These are phyloP conservation scores for Dendrocalamus latiflorus DNA, from an alignment of 202 grass and related monocot species.

Conservation along the genomic window DNA sequence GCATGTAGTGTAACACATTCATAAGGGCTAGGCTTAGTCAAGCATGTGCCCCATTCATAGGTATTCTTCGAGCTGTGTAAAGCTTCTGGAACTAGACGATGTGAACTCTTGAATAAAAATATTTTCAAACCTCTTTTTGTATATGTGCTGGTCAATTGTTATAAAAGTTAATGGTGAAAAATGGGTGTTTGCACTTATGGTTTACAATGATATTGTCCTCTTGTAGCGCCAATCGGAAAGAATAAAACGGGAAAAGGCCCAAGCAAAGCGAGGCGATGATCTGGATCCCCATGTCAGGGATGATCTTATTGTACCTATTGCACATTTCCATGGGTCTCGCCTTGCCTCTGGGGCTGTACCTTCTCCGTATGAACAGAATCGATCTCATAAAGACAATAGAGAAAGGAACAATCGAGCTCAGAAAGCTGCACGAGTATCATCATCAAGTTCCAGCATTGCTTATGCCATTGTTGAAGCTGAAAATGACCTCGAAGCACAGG, in stretches of 20 bases:
- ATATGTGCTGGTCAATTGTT: neutral
- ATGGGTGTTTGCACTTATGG: neutral
- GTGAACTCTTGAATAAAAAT: neutral
- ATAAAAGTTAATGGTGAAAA: neutral
- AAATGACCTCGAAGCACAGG: slow-evolving; percentile 61
- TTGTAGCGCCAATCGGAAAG: slow-evolving; percentile 93
- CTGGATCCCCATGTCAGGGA: slow-evolving; percentile 68
- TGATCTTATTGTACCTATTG: slow-evolving; percentile 76
- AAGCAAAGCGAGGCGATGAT: slow-evolving; percentile 77
- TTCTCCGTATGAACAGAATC: slow-evolving; percentile 62
- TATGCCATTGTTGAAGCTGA: slow-evolving; percentile 89
- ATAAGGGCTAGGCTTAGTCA: neutral
- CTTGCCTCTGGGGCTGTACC: slow-evolving; percentile 73
- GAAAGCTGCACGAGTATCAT: slow-evolving; percentile 55
- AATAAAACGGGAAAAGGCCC: slow-evolving; percentile 71
- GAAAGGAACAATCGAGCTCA: slow-evolving; percentile 27
- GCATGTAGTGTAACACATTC: neutral
- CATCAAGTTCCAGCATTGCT: slow-evolving; percentile 54
- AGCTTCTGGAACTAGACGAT: neutral
- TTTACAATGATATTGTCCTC: slow-evolving; percentile 17
- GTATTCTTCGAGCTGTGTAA: neutral
- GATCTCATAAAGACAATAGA: slow-evolving; percentile 30
- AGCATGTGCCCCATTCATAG: neutral
- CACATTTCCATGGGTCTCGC: slow-evolving; percentile 78
- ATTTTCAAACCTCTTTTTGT: neutral